A percentile compares a stretch with the other conserved stretches of the same genome.
phyloP scores from a whole-genome alignment of 2,329 filamentous ascomycete species.

The Nigrospora osmanthi region DNA sequence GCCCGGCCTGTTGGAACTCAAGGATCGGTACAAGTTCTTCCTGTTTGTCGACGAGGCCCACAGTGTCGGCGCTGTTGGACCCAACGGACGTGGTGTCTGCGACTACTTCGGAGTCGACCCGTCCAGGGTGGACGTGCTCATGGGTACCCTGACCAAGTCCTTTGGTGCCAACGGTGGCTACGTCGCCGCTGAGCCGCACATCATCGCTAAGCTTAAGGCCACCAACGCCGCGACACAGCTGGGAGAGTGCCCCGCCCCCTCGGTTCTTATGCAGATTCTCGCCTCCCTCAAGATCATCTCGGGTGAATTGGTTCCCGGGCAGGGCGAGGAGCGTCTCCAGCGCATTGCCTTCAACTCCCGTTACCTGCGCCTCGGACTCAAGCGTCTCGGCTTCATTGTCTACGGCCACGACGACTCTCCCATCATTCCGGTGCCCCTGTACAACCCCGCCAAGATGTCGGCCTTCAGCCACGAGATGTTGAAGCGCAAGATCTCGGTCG shows the following conservation, averaged over 20 bases:
- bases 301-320: constrained; percentile 79
- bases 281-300: constrained; percentile 81
- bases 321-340: constrained; percentile 92
- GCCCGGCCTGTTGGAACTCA: constrained; percentile 78
- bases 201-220: constrained; percentile 84
- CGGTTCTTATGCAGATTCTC: constrained; percentile 85
- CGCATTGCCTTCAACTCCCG: constrained; percentile 96
- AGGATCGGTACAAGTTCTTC: constrained; percentile 94
- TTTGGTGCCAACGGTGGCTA: constrained; percentile 98
- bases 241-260: constrained; percentile 81
- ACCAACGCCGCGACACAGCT: constrained; percentile 82
- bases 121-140: constrained; percentile 83
- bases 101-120: constrained; percentile 95
- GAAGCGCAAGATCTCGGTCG: constrained; percentile 92
- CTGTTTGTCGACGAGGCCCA: constrained; percentile 96
- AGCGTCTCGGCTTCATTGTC: constrained; percentile 92
- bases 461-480: constrained; percentile 99
- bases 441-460: constrained; percentile 98
- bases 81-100: constrained; percentile 83
- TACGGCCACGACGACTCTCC: constrained; percentile 97
- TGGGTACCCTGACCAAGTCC: constrained; percentile 97
- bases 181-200: constrained; percentile 77
- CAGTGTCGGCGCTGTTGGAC: constrained; percentile 87
- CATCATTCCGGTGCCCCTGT: constrained; percentile 89
- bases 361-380: constrained; percentile 94